Evolutionary conservation across 2,329 filamentous ascomycete species (phyloP).

Genomic region (Penicillium brevicompactum): DNA sequence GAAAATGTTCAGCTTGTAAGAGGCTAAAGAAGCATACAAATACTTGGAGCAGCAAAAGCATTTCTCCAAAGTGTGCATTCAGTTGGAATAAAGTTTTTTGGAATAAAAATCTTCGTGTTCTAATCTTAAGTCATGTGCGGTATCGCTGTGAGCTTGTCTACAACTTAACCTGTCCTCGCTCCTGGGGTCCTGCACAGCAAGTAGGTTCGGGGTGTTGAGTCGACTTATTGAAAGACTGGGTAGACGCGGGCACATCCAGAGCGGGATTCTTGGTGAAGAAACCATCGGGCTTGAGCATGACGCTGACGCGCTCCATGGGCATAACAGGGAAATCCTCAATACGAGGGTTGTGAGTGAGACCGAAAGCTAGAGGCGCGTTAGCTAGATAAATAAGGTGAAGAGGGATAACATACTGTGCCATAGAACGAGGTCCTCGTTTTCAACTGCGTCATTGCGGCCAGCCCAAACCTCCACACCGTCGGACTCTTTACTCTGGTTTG

Average conservation of each 20-base stretch:
- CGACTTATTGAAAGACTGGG: slow-evolving; percentile 44
- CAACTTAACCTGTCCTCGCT: slow-evolving; percentile 29
- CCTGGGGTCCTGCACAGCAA: slow-evolving; percentile 25
- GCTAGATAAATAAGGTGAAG: neutral
- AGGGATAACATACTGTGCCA: slow-evolving; percentile 38
- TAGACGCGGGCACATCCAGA: slow-evolving; percentile 47
- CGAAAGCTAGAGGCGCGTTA: slow-evolving; percentile 37
- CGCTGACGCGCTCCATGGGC: slow-evolving; percentile 58
- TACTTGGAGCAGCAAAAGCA: slow-evolving; percentile 54
- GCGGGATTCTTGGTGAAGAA: slow-evolving; percentile 56
- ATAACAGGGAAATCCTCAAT: slow-evolving; percentile 70
- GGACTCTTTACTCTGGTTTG: slow-evolving; percentile 55
- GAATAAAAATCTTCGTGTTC: neutral
- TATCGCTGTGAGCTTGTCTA: slow-evolving; percentile 7
- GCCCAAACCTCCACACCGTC: slow-evolving; percentile 57
- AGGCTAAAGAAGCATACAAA: slow-evolving; percentile 53
- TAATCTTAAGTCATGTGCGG: neutral
- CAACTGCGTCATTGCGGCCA: slow-evolving; percentile 49
- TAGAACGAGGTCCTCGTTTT: slow-evolving; percentile 48
- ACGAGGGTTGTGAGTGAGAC: slow-evolving; percentile 65
- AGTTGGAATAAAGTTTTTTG: neutral
- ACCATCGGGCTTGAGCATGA: slow-evolving; percentile 52
- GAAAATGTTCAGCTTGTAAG: slow-evolving; percentile 49
- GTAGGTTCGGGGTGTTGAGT: slow-evolving; percentile 33
- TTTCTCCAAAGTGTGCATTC: slow-evolving; percentile 42